Conservation (phyloP, 768 basidiomycete species). For the Tulasnella sp. region DNA sequence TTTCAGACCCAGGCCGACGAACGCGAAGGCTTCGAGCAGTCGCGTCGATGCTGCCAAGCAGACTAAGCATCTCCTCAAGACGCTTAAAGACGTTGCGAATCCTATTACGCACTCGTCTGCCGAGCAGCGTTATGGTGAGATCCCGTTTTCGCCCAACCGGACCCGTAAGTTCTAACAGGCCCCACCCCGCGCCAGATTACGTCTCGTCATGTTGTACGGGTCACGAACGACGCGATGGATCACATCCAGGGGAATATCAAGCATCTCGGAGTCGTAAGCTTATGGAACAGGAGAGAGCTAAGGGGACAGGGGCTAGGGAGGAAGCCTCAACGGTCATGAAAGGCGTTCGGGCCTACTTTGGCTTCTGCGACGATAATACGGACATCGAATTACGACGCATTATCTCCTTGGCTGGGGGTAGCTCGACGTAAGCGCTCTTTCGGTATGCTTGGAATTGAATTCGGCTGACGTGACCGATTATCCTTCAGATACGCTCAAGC, state of each 20-base stretch:
- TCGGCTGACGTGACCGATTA: background rate
- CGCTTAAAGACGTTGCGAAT: slow-evolving; percentile 60
- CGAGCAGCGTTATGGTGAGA: slow-evolving; percentile 57
- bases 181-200: slow-evolving; percentile 44
- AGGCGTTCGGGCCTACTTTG: slow-evolving; percentile 63
- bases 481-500: slow-evolving; percentile 50
- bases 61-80: slow-evolving; percentile 59
- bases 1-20: background rate
- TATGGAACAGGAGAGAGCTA: slow-evolving; percentile 36
- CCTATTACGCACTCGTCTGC: slow-evolving; percentile 71
- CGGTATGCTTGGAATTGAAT: slow-evolving; percentile 29
- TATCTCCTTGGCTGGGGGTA: slow-evolving; percentile 64
- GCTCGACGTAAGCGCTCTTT: slow-evolving; percentile 50
- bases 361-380: slow-evolving; percentile 65
- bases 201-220: slow-evolving; percentile 63
- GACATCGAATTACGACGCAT: slow-evolving; percentile 75
- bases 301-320: slow-evolving; percentile 19
- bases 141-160: slow-evolving; percentile 14
- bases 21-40: background rate
- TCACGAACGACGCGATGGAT: slow-evolving; percentile 59
- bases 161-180: background rate
- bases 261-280: slow-evolving; percentile 51
- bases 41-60: slow-evolving; percentile 11
- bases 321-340: slow-evolving; percentile 35
- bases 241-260: slow-evolving; percentile 32